These are phyloP conservation scores for Lepidium didymum DNA, from an alignment of 345 rosid species.

Conservation along the genomic window DNA sequence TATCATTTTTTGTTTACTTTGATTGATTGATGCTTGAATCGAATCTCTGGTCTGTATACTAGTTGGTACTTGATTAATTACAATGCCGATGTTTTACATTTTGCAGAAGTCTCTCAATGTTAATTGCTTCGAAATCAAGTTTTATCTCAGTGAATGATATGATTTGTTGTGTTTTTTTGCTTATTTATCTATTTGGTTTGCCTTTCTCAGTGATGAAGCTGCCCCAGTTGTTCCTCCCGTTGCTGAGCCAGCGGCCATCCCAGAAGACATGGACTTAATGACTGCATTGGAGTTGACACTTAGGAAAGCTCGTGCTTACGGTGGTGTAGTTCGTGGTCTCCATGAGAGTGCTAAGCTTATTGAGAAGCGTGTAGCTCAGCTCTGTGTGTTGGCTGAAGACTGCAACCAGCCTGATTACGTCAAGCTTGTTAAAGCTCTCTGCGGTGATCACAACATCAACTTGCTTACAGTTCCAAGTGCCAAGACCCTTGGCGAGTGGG, in stretches of 20 bases:
- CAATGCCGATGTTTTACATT: background rate
- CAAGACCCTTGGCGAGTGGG: slow-evolving; percentile 90
- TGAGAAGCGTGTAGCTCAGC: slow-evolving; percentile 71
- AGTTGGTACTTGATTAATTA: background rate
- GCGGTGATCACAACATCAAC: slow-evolving; percentile 61
- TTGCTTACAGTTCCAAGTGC: slow-evolving; percentile 73
- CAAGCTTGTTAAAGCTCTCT: slow-evolving; percentile 74
- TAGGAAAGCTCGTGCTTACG: slow-evolving; percentile 73
- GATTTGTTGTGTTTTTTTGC: background rate
- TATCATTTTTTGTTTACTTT: background rate
- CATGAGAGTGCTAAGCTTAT: slow-evolving; percentile 73
- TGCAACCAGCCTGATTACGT: slow-evolving; percentile 82
- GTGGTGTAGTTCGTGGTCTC: slow-evolving; percentile 70
- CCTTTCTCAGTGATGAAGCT: slow-evolving; percentile 55
- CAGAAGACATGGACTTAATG: slow-evolving; percentile 74
- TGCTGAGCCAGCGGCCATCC: slow-evolving; percentile 36
- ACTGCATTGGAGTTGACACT: slow-evolving; percentile 67
- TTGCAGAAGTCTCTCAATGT: background rate
- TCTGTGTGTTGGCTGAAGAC: slow-evolving; percentile 77
- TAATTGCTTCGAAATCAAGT: background rate
- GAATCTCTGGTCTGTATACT: background rate
- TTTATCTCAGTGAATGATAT: background rate
- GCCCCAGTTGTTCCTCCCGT: slow-evolving; percentile 44
- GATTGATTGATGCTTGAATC: background rate
- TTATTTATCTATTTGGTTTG: background rate